Conservation (phyloP, 2,329 filamentous ascomycete genomes). For the Alternaria conjuncta region DNA sequence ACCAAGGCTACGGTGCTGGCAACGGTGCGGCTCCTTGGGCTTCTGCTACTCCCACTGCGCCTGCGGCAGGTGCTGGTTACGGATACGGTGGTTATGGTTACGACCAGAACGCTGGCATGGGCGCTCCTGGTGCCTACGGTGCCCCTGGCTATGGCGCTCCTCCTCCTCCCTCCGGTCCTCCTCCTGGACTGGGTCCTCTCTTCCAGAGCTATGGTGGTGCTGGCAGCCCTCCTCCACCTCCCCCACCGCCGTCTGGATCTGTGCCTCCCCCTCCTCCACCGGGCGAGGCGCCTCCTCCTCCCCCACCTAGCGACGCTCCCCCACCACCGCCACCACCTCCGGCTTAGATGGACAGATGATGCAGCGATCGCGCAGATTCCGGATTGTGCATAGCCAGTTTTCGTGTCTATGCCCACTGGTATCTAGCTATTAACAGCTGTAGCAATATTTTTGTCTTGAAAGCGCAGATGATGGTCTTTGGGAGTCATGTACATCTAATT, state of each 20-base stretch:
- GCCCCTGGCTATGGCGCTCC: slow-evolving; percentile 52
- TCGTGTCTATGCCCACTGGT: neutral
- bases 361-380: slow-evolving; percentile 1
- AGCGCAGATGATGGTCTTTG: neutral
- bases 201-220: slow-evolving; percentile 69
- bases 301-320: slow-evolving; percentile 65
- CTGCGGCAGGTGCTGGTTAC: slow-evolving; percentile 43
- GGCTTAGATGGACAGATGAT: slow-evolving; percentile 19
- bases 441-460: neutral
- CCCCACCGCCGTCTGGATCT: slow-evolving; percentile 64
- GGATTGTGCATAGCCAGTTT: neutral
- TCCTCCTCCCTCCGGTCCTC: slow-evolving; percentile 53
- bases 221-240: slow-evolving; percentile 65
- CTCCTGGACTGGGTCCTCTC: slow-evolving; percentile 66
- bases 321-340: slow-evolving; percentile 55
- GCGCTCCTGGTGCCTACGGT: slow-evolving; percentile 51
- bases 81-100: slow-evolving; percentile 52
- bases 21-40: slow-evolving; percentile 50
- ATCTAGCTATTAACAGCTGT: slow-evolving; percentile 1
- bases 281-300: slow-evolving; percentile 59
- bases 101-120: slow-evolving; percentile 32
- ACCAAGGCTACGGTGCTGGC: slow-evolving; percentile 34
- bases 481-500: slow-evolving; percentile 6
- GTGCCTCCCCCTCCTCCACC: slow-evolving; percentile 68
- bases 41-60: slow-evolving; percentile 45